Base-by-base conservation (phyloP, 495 filamentous ascomycete genomes). In the Penicillium mononematosum region DNA sequence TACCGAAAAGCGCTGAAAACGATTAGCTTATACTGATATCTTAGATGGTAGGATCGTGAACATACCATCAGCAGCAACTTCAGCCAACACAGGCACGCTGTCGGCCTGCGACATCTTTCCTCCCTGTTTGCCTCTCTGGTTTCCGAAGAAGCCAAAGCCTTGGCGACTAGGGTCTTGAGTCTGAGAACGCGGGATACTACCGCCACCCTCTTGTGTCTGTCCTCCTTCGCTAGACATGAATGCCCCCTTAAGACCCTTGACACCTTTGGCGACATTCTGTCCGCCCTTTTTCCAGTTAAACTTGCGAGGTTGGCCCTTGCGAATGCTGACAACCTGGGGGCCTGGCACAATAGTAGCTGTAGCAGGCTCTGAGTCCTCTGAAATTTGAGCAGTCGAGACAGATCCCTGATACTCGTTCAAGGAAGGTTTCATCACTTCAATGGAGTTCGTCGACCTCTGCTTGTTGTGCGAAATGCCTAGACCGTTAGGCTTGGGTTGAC, bases 201-300 rank as follows among this genome's bases (percentile, higher is more conserved):
- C 73, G 58, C 73, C 68, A n/a, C 25, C 39, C n/a, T 43, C 50
- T 22, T 44, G 45, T 22, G 74, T 56, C 44, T 76, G 69, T 50
- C 65, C 66, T 49, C 65, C 66, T 32, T 72, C 82, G 69, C 69
- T 81, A 58, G 69, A 85, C 71, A 73, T 85, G 75, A 83, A 87
- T 1, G 90, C 89, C 36, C 88, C 88, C 66, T 95, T 96, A 64
- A 96, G 83, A 39, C 92, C 91, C 75, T 98, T 98, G 49, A 96
- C 90, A 59, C 92, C 92, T 74, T 97, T 96, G 36, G 92, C 91
- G 52, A 98, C 86, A 41, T 88, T 88, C 71, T 95, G 91, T 24
- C 90, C 89, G 27, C 91, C 92, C 71, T 95, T 96, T 81, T 96
- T 96, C 93, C 94, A 98, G 74, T 94, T 95, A 76, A 96, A 96